These are phyloP conservation scores for Bretschneidera sinensis DNA, from an alignment of 345 rosid genomes.

Conservation along the genomic window DNA sequence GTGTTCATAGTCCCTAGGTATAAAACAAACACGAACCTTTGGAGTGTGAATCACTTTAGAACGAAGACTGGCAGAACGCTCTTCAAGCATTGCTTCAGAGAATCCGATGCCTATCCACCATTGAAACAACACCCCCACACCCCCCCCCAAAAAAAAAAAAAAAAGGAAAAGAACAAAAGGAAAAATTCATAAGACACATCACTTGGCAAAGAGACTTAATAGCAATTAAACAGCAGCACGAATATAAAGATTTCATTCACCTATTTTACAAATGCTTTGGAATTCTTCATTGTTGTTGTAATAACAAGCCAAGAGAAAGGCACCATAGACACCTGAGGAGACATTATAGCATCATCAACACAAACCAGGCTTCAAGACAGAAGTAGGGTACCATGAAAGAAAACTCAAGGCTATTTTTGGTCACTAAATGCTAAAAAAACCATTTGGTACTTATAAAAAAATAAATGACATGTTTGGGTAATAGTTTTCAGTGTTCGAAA, in stretches of 20 bases:
- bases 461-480: no score
- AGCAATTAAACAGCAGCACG: not conserved
- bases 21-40: slow-evolving; percentile 45
- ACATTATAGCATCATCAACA: slow-evolving; percentile 14
- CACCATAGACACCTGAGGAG: slow-evolving; percentile 75
- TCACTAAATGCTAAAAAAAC: not conserved
- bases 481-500: no score
- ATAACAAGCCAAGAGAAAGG: slow-evolving; percentile 91
- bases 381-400: not conserved
- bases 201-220: slow-evolving; percentile 4
- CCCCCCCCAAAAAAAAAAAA: slow-evolving; percentile 1
- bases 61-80: slow-evolving; percentile 75
- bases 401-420: not conserved
- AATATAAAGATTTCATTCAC: slow-evolving; percentile 33
- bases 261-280: slow-evolving; percentile 94
- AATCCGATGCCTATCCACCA: slow-evolving; percentile 73
- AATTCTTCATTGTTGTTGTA: slow-evolving; percentile 72
- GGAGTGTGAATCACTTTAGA: slow-evolving; percentile 71
- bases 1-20: not conserved
- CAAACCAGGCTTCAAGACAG: slow-evolving; percentile 7
- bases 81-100: slow-evolving; percentile 79
- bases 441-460: no score
- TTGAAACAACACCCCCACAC: slow-evolving; percentile 3
- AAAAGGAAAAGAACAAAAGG: no score
- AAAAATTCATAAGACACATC: not conserved